These are phyloP conservation scores for Penicillium sp. DNA, from an alignment of 2,329 filamentous ascomycete genomes.

Conservation along the genomic window DNA sequence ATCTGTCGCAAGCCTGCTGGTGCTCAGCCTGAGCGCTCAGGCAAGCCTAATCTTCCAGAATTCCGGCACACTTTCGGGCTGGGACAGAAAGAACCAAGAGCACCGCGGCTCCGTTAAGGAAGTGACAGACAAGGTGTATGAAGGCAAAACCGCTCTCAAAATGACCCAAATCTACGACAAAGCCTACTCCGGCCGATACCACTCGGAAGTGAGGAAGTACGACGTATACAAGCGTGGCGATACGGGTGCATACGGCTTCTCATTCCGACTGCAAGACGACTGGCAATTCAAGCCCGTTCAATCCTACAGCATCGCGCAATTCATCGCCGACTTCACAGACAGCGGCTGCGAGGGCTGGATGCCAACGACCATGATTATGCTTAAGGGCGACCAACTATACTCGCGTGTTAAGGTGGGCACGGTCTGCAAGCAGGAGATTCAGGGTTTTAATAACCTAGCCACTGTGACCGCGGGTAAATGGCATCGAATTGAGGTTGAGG, in stretches of 20 bases:
- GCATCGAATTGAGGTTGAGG: slow-evolving; percentile 50
- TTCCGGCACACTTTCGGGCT: slow-evolving; percentile 38
- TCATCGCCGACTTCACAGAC: slow-evolving; percentile 51
- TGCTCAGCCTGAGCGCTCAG: background rate
- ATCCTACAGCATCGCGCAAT: slow-evolving; percentile 52
- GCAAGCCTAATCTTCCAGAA: slow-evolving; percentile 23
- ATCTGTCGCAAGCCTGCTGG: background rate
- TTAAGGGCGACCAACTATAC: slow-evolving; percentile 45
- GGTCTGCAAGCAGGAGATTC: slow-evolving; percentile 38
- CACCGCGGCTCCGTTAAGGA: slow-evolving; percentile 44
- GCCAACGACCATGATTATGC: slow-evolving; percentile 51
- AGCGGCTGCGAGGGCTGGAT: slow-evolving; percentile 49
- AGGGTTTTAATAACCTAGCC: slow-evolving; percentile 34
- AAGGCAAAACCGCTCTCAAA: slow-evolving; percentile 43
- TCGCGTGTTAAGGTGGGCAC: slow-evolving; percentile 45
- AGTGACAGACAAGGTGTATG: slow-evolving; percentile 44
- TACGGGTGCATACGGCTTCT: slow-evolving; percentile 51
- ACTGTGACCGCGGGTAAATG: slow-evolving; percentile 46
- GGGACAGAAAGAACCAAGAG: slow-evolving; percentile 43
- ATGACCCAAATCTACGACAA: slow-evolving; percentile 43
- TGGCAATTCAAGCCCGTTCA: slow-evolving; percentile 50
- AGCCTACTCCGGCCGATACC: slow-evolving; percentile 47
- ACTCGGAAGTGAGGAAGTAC: slow-evolving; percentile 49
- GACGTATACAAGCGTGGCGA: slow-evolving; percentile 49
- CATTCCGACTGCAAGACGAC: slow-evolving; percentile 48